phyloP scores from a whole-genome alignment of 345 rosid species.

The Raphanus raphanistrum region DNA sequence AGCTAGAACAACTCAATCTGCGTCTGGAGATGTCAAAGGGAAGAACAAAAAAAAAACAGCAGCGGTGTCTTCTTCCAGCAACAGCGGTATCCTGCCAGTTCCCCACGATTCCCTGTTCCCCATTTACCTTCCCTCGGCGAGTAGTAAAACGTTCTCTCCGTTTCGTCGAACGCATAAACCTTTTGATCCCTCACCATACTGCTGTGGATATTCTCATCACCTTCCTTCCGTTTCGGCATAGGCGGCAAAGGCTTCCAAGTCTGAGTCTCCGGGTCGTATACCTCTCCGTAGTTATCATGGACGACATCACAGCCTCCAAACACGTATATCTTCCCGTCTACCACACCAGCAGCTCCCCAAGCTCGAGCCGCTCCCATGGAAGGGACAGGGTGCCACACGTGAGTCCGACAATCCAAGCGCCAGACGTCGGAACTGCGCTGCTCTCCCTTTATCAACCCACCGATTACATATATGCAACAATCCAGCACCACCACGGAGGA shows the following conservation, averaged over 20 bases:
- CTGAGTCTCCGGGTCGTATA: not conserved
- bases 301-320: slow-evolving; percentile 51
- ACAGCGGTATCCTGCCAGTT: not conserved
- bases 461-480: not conserved
- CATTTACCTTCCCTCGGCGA: not conserved
- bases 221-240: not conserved
- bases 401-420: not conserved
- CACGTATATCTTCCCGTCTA: slow-evolving; percentile 56
- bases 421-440: not conserved
- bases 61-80: too few species aligned
- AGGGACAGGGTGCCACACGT: not conserved
- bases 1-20: too few species aligned
- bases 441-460: not conserved
- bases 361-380: slow-evolving; percentile 28
- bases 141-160: not conserved
- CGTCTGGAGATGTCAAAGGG: too few species aligned
- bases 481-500: not conserved
- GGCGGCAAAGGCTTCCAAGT: not conserved
- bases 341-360: slow-evolving; percentile 54
- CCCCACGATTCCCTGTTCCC: not conserved
- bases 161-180: not conserved
- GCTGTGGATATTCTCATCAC: not conserved
- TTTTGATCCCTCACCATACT: not conserved
- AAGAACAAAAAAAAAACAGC: too few species aligned
- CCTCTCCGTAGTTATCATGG: not conserved